Evolutionary conservation across 495 filamentous ascomycete species (phyloP).

Genomic region (Diplogelasinospora grovesii): DNA sequence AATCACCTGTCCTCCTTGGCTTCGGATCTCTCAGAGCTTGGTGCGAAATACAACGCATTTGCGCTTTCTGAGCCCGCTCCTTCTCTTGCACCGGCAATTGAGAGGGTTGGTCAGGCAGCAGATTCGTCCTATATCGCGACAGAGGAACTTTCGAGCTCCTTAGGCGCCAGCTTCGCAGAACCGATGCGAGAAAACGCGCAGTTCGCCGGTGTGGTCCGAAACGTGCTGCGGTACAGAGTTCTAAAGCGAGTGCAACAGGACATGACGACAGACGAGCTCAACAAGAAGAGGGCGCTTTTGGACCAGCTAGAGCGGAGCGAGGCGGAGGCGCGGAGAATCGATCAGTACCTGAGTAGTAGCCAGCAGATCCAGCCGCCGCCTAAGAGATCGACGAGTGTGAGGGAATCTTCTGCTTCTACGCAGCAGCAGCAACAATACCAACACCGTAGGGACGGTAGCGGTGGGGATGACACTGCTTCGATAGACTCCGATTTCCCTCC

Average conservation of each 20-base stretch:
- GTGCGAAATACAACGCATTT: conserved; percentile 93
- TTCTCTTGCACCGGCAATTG: conserved; percentile 86
- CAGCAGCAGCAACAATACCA: conserved; percentile 43
- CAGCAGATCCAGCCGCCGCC: conserved; percentile 52
- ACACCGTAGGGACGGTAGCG: conserved; percentile 37
- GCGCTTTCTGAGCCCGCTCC: conserved; percentile 85
- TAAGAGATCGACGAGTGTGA: conserved; percentile 58
- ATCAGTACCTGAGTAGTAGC: conserved; percentile 74
- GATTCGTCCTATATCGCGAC: conserved; percentile 96
- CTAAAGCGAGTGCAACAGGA: conserved; percentile 94
- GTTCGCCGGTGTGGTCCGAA: conserved; percentile 89
- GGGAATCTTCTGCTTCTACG: too few species aligned
- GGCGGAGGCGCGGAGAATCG: conserved; percentile 82
- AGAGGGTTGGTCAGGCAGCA: conserved; percentile 87
- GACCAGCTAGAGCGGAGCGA: conserved; percentile 85
- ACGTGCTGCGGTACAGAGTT: conserved; percentile 77
- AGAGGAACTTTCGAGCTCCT: conserved; percentile 73
- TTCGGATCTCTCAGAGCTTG: conserved; percentile 86
- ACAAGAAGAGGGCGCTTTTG: conserved; percentile 70
- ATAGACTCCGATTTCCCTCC: conserved; percentile 94
- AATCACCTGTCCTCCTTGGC: conserved; percentile 73
- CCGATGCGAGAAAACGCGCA: conserved; percentile 96
- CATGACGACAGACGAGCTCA: conserved; percentile 86
- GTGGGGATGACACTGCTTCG: conserved; percentile 67
- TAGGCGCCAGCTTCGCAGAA: conserved; percentile 89